Conservation (phyloP, 768 basidiomycete genomes). For the Cyclocybe cylindracea region DNA sequence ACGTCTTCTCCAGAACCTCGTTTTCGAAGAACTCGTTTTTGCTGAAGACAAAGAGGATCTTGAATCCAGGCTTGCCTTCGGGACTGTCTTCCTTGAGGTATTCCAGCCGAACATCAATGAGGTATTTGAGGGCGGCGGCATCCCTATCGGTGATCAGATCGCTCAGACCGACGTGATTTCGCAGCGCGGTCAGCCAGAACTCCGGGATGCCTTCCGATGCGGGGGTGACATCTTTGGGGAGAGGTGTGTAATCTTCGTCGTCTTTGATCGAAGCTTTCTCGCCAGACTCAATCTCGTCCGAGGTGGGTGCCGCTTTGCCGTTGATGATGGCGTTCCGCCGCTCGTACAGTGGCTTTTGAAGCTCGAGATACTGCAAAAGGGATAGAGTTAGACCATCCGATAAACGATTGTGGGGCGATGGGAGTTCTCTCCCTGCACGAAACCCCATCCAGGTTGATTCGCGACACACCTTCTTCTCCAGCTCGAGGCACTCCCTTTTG, state of each 20-base stretch:
- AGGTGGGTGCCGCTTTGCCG: conserved; percentile 70
- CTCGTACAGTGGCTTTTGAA: conserved; percentile 84
- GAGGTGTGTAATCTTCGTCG: conserved; percentile 65
- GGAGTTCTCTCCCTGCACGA: too few relatives aligned
- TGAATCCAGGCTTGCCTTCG: conserved; percentile 86
- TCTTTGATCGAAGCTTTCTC: conserved; percentile 73
- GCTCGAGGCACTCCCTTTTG: conserved; percentile 91
- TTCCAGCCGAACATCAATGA: conserved; percentile 77
- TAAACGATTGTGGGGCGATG: neutral
- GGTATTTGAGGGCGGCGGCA: conserved; percentile 78
- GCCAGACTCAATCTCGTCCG: conserved; percentile 84
- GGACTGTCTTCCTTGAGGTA: conserved; percentile 62
- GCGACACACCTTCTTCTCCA: conserved; percentile 86
- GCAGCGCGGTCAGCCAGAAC: conserved; percentile 97
- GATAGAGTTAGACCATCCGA: neutral
- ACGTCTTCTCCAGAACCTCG: conserved; percentile 85
- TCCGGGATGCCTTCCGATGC: conserved; percentile 72
- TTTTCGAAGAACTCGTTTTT: conserved; percentile 91
- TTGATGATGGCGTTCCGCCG: conserved; percentile 84
- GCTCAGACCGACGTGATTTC: conserved; percentile 84
- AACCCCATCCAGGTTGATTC: neutral
- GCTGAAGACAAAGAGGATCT: conserved; percentile 79
- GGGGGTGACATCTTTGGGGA: conserved; percentile 52
- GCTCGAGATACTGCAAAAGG: conserved; percentile 60
- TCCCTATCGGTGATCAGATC: conserved; percentile 95